Conservation (phyloP, 192 early-diverging fungal species). For the Rhizophlyctis rosea region DNA sequence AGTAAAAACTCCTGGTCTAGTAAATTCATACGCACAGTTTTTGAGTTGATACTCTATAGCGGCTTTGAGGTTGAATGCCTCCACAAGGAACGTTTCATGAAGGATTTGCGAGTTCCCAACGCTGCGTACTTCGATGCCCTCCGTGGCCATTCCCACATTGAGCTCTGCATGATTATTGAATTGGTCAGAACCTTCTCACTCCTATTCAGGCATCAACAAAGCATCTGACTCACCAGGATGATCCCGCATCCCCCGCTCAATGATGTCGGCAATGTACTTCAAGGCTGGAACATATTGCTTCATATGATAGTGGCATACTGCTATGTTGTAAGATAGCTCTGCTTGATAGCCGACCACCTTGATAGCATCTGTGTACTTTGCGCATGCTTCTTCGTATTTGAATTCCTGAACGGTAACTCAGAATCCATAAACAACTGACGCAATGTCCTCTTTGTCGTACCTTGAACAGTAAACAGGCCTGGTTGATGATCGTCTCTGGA, state of each 20-base stretch:
- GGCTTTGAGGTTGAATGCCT: constrained; percentile 66
- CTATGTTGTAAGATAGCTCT: constrained; percentile 54
- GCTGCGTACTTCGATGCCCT: constrained; percentile 60
- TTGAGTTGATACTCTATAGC: constrained; percentile 64
- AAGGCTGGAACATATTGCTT: constrained; percentile 56
- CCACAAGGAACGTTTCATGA: constrained; percentile 60
- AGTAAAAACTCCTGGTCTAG: not conserved
- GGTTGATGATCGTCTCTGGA: constrained; percentile 54
- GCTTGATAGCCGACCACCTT: constrained; percentile 53
- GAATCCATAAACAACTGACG: not conserved
- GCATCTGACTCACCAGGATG: constrained; percentile 57
- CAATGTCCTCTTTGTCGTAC: constrained; percentile 18
- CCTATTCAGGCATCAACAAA: constrained; percentile 16
- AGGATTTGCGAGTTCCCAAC: constrained; percentile 59
- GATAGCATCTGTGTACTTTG: constrained; percentile 46
- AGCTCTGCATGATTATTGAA: constrained; percentile 42
- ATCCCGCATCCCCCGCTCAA: constrained; percentile 58
- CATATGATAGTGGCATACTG: constrained; percentile 54
- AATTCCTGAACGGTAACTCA: constrained; percentile 40
- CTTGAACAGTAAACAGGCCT: constrained; percentile 56
- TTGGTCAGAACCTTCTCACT: not conserved
- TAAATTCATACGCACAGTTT: constrained; percentile 44
- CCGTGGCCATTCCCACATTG: constrained; percentile 62
- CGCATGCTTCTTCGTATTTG: constrained; percentile 55
- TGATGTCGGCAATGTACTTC: constrained; percentile 61